A percentile compares a stretch with the other conserved stretches of the same genome.
Evolutionary conservation across 139 green algal genomes (phyloP).

Genomic region (Zygnema circumcarinatum): DNA sequence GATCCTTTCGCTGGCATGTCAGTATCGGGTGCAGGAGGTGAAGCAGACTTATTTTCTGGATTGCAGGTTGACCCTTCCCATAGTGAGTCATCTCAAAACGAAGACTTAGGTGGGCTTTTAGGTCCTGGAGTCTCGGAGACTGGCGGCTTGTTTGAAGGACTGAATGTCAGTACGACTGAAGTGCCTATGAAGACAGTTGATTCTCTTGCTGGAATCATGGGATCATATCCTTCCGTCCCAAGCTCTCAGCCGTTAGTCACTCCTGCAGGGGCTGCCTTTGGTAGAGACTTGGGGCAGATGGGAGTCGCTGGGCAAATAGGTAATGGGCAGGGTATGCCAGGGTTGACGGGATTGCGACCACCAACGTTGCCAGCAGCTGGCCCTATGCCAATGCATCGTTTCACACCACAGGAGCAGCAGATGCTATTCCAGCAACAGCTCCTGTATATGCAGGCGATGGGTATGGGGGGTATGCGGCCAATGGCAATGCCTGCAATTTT

Average conservation of each 20-base stretch:
- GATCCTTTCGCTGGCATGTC: slow-evolving; percentile 5
- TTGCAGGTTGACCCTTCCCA: neutral
- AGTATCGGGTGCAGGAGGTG: neutral
- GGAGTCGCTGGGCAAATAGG: too few relatives aligned
- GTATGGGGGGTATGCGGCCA: slow-evolving; percentile 16
- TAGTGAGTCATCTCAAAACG: neutral
- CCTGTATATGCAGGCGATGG: slow-evolving; percentile 34
- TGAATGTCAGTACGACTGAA: neutral
- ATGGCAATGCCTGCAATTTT: neutral
- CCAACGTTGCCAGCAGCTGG: neutral
- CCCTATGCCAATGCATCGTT: neutral
- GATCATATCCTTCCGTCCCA: neutral
- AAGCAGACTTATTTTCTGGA: neutral
- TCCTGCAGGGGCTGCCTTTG: too few relatives aligned
- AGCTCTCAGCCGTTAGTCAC: too few relatives aligned
- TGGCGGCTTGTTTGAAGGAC: neutral
- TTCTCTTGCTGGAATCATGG: neutral
- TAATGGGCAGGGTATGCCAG: too few relatives aligned
- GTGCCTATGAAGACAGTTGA: neutral
- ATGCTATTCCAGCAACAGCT: slow-evolving; percentile 24
- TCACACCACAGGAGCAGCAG: slow-evolving; percentile 1
- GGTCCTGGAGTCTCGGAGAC: neutral
- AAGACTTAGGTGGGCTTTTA: neutral
- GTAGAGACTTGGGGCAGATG: too few relatives aligned
- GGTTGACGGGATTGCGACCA: neutral